Conservation (phyloP, 768 basidiomycete genomes). For the Boletus edulis region DNA sequence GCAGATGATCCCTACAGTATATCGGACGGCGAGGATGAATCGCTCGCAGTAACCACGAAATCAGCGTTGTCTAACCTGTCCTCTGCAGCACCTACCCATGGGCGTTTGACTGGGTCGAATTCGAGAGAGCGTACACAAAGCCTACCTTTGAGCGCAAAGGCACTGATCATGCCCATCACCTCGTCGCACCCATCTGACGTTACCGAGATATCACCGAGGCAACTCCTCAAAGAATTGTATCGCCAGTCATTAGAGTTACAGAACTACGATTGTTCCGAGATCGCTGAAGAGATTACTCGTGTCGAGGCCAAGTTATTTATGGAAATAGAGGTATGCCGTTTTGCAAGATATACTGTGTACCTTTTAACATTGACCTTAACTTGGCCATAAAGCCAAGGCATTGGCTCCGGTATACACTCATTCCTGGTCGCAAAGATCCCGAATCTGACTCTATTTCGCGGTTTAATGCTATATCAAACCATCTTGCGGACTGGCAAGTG, state of each 20-base stretch:
- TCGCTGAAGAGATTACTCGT: constrained; percentile 86
- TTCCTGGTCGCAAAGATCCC: constrained; percentile 61
- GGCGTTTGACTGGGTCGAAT: constrained; percentile 24
- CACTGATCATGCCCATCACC: constrained; percentile 37
- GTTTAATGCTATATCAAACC: constrained; percentile 77
- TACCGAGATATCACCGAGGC: constrained; percentile 47
- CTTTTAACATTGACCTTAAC: neutral
- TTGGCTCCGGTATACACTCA: constrained; percentile 79
- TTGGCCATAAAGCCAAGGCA: constrained; percentile 65
- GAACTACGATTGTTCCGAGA: constrained; percentile 54
- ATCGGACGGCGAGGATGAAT: constrained; percentile 53
- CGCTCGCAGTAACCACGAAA: constrained; percentile 29
- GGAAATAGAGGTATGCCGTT: constrained; percentile 62
- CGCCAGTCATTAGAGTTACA: constrained; percentile 58
- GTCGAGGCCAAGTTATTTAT: constrained; percentile 68
- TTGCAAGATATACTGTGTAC: neutral
- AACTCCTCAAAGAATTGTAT: constrained; percentile 61
- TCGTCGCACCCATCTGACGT: constrained; percentile 30
- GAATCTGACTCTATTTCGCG: constrained; percentile 67
- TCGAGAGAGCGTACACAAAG: constrained; percentile 68
- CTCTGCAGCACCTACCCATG: constrained; percentile 18
- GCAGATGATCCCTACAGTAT: constrained; percentile 59
- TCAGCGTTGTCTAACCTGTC: constrained; percentile 28
- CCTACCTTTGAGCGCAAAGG: constrained; percentile 51
- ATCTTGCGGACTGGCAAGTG: constrained; percentile 77